phyloP scores from a whole-genome alignment of 139 green algal species.

The Coelastrella sp. region DNA sequence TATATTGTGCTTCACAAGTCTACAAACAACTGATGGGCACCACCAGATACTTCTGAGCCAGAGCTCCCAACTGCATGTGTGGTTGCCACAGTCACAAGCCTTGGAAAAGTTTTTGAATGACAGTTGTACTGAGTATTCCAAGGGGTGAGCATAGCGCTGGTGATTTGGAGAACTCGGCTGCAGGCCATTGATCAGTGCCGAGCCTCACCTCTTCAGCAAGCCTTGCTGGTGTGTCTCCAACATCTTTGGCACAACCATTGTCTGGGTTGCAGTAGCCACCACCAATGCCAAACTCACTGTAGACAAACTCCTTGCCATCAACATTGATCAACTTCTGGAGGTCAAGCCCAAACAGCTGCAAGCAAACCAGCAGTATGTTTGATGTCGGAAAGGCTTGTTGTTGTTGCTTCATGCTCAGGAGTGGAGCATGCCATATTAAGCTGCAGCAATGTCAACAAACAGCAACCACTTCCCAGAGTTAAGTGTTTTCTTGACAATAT shows the following conservation, averaged over 20 bases:
- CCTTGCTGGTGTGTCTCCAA: slow-evolving; percentile 44
- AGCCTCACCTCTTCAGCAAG: slow-evolving; percentile 41
- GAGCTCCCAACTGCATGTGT: neutral
- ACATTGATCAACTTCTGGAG: slow-evolving; percentile 34
- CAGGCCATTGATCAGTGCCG: neutral
- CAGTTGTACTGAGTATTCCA: too few relatives aligned
- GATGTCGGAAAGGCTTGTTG: too few relatives aligned
- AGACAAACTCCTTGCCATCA: slow-evolving; percentile 46
- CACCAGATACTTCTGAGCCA: too few relatives aligned
- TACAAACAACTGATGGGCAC: neutral
- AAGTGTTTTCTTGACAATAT: too few relatives aligned
- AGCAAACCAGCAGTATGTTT: too few relatives aligned
- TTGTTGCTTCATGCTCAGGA: too few relatives aligned
- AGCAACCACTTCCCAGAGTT: too few relatives aligned
- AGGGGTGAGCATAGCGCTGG: too few relatives aligned
- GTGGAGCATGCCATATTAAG: too few relatives aligned
- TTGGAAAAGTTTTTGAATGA: neutral
- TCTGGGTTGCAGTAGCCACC: slow-evolving; percentile 43
- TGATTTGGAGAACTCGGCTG: too few relatives aligned
- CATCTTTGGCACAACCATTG: neutral
- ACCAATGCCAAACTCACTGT: slow-evolving; percentile 66
- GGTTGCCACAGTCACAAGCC: neutral
- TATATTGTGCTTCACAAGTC: too few relatives aligned
- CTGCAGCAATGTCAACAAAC: too few relatives aligned
- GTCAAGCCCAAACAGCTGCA: slow-evolving; percentile 46